A percentile compares a stretch with the other conserved stretches of the same genome.
Evolutionary conservation across 495 filamentous ascomycete species (phyloP).

Genomic region (Neurospora sublineolata): DNA sequence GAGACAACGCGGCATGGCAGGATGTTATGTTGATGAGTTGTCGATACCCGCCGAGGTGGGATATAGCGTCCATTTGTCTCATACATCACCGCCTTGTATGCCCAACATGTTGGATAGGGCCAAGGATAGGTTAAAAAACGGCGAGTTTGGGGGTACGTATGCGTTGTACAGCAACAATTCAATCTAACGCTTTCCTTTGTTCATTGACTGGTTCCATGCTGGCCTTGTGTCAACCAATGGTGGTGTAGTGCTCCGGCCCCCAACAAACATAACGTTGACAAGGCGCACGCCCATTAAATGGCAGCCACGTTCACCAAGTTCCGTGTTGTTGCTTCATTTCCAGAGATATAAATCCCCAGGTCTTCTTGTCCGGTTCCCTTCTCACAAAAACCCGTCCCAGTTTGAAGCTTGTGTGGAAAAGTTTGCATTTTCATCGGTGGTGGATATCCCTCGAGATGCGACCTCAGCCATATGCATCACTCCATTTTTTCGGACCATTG

Average conservation of each 20-base stretch:
- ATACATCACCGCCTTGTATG: slow-evolving; percentile 1
- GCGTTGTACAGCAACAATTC: slow-evolving; percentile 12
- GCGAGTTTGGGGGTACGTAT: neutral
- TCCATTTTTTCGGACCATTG: neutral
- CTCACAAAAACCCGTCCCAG: neutral
- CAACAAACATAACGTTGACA: neutral
- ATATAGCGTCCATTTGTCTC: slow-evolving; percentile 7
- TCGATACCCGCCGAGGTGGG: slow-evolving; percentile 19
- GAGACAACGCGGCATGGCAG: slow-evolving; percentile 8
- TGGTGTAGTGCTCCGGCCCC: neutral
- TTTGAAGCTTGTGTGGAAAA: neutral
- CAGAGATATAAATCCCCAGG: slow-evolving; percentile 12
- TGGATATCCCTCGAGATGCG: neutral
- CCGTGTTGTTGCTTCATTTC: slow-evolving; percentile 11
- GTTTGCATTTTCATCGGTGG: neutral
- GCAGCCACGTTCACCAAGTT: slow-evolving; percentile 18
- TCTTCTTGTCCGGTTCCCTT: slow-evolving; percentile 1
- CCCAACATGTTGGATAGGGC: slow-evolving; percentile 7
- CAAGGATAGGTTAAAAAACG: slow-evolving; percentile 3
- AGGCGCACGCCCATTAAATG: slow-evolving; percentile 11
- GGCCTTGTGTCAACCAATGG: slow-evolving; percentile 8
- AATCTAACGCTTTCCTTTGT: slow-evolving; percentile 12
- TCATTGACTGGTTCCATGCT: slow-evolving; percentile 11
- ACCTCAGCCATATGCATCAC: neutral
- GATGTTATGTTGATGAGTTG: slow-evolving; percentile 8